Evolutionary conservation across 176 grass and related monocot genomes (phyloP), one percentile per base, ranked within the genome.

Genomic region (Olyra latifolia): DNA sequence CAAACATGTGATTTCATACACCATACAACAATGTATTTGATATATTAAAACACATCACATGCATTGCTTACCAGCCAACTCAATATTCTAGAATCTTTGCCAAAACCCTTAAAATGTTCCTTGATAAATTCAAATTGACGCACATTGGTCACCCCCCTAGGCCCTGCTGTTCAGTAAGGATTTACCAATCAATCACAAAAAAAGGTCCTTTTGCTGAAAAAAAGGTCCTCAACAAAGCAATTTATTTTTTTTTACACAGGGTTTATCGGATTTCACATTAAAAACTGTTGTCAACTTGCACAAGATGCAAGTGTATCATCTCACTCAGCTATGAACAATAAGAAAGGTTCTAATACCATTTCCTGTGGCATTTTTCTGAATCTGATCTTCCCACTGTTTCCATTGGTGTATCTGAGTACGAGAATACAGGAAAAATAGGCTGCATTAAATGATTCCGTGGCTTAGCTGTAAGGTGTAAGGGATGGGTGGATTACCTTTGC

Each of bases 21-120:
- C 5, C 46, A 84, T 64, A 76, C 0, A 84, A n/a, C 50, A 81
- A 82, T 19, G 40, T 47, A 63, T 78, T n/a, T 19, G 32, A 52
- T 23, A 52, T 23, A 41, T 12, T 74, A 73, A 27, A 86, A 24
- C 22, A 69, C 10, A 77, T 44, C 43, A 41, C 47, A 77, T 5
- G n/a, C 24, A 88, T 93, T 83, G 67, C 88, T 82, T 89, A 99
- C 96, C 92, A 99, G 75, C 96, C 96, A 99, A 77, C 90, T 91
- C 80, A 88, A 85, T 80, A 99, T 89, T 43, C 19, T 27, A 72
- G 92, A 99, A 70, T 95, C 90, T 88, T 87, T 92, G 62, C 83
- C 95, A 48, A 98, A 75, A 66, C 95, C 90, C 43, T 91, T 93
- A 62, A 95, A 99, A 71, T 87, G 92, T 25, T 95, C 80, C 67